A percentile compares a stretch with the other conserved stretches of the same genome.
phyloP scores from a whole-genome alignment of 148 eudicot genomes.

The Rhododendron mucronatum region DNA sequence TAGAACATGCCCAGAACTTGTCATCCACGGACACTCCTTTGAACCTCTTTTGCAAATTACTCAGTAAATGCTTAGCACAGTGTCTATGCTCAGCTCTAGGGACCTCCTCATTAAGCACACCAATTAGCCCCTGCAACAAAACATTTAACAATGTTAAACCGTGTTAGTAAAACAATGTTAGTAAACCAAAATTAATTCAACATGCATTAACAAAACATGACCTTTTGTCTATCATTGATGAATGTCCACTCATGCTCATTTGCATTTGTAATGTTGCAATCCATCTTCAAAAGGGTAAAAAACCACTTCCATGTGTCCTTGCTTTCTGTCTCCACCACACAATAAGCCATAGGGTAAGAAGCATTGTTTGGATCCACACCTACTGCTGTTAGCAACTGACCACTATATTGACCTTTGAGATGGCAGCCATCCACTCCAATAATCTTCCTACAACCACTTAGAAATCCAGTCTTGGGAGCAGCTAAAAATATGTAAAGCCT shows the following conservation, averaged over 20 bases:
- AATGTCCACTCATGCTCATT: neutral
- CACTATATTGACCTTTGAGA: neutral
- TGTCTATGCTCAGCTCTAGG: neutral
- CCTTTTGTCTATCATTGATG: neutral
- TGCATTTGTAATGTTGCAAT: neutral
- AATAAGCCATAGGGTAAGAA: neutral
- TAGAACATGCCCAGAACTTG: neutral
- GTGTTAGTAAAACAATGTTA: too few relatives aligned
- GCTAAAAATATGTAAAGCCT: neutral
- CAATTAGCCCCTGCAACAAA: neutral
- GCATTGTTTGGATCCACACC: neutral
- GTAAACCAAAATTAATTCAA: too few relatives aligned
- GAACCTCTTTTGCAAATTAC: neutral
- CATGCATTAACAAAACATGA: too few relatives aligned
- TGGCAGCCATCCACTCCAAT: neutral
- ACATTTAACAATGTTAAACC: neutral
- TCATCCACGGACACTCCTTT: neutral
- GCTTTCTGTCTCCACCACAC: neutral
- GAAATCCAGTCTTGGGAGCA: neutral
- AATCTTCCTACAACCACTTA: neutral
- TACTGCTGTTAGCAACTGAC: neutral
- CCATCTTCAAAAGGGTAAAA: neutral
- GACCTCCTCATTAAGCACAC: neutral
- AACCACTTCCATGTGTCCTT: neutral
- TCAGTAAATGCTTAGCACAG: neutral